Conservation (phyloP, 495 filamentous ascomycete species). For the Trichocladium uniseriatum region DNA sequence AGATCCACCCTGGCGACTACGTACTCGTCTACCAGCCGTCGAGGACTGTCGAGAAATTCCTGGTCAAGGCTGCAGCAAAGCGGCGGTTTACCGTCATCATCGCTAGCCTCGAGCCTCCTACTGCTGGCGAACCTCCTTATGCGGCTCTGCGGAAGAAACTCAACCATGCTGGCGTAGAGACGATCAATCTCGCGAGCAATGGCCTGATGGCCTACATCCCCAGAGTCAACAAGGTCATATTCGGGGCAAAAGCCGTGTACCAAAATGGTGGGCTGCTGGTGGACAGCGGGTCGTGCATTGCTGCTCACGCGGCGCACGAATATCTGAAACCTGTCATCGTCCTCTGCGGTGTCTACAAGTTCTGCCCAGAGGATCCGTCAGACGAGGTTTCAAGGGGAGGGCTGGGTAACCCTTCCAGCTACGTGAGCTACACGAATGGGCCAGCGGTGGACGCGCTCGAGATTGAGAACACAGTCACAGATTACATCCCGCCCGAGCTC, state of each 20-base stretch:
- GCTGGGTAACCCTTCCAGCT: constrained; percentile 65
- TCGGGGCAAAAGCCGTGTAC: constrained; percentile 75
- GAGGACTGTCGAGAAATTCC: constrained; percentile 73
- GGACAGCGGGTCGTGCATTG: constrained; percentile 64
- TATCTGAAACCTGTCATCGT: constrained; percentile 76
- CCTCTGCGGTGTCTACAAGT: constrained; percentile 77
- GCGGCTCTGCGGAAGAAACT: constrained; percentile 63
- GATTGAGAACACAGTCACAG: constrained; percentile 70
- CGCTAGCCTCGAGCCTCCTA: constrained; percentile 39
- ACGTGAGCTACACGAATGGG: constrained; percentile 65
- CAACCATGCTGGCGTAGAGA: constrained; percentile 63
- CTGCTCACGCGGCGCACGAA: constrained; percentile 72
- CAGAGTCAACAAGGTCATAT: constrained; percentile 84
- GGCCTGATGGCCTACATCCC: constrained; percentile 88
- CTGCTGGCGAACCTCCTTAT: constrained; percentile 38
- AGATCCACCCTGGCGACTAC: constrained; percentile 84
- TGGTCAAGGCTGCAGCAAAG: constrained; percentile 73
- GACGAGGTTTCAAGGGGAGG: constrained; percentile 69
- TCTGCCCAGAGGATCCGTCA: constrained; percentile 79
- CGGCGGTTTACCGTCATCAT: constrained; percentile 82
- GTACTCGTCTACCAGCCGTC: constrained; percentile 78
- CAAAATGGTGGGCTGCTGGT: constrained; percentile 79
- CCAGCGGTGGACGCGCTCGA: constrained; percentile 65
- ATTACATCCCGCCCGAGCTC: constrained; percentile 72
- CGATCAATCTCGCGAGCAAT: constrained; percentile 73